Percentiles rank a stretch among this genome's conserved stretches.
Evolutionary conservation across 345 rosid genomes (phyloP).

Genomic region (Brassica incana): DNA sequence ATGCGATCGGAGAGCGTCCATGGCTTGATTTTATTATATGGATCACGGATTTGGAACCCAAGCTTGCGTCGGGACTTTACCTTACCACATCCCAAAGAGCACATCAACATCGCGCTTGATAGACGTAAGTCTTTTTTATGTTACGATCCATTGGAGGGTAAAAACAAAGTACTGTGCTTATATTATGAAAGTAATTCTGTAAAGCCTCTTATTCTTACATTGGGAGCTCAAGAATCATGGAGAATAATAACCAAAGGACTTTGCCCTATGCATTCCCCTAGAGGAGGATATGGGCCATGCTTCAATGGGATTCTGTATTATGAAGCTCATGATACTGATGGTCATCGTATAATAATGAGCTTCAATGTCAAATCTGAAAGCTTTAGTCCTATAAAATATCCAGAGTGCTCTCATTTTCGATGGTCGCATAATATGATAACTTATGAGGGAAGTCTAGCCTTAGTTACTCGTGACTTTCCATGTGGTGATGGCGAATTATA

Average conservation of each 20-base stretch:
- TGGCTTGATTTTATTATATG: background rate
- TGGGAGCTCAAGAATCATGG: conserved; percentile 5
- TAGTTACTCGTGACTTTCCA: background rate
- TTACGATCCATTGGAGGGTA: conserved; percentile 8
- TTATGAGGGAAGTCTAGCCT: conserved; percentile 6
- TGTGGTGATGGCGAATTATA: background rate
- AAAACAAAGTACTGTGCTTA: background rate
- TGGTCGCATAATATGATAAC: background rate
- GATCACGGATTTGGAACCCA: background rate
- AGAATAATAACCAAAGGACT: background rate
- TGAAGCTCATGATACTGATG: background rate
- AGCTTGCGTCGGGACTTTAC: background rate
- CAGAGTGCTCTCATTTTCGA: accelerated
- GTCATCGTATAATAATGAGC: background rate
- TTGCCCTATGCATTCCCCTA: background rate
- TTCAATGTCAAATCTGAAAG: conserved; percentile 5
- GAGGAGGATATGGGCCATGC: background rate
- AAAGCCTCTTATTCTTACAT: background rate
- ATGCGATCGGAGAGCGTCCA: background rate
- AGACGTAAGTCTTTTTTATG: background rate
- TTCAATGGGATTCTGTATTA: conserved; percentile 7
- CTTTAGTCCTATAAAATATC: background rate
- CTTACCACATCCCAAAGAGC: background rate
- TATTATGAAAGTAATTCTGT: background rate
- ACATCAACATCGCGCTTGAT: background rate